Evolutionary conservation across 371 early-diverging fungal genomes (phyloP), one percentile per base, ranked within the genome.

Genomic region (Mortierella sp.): DNA sequence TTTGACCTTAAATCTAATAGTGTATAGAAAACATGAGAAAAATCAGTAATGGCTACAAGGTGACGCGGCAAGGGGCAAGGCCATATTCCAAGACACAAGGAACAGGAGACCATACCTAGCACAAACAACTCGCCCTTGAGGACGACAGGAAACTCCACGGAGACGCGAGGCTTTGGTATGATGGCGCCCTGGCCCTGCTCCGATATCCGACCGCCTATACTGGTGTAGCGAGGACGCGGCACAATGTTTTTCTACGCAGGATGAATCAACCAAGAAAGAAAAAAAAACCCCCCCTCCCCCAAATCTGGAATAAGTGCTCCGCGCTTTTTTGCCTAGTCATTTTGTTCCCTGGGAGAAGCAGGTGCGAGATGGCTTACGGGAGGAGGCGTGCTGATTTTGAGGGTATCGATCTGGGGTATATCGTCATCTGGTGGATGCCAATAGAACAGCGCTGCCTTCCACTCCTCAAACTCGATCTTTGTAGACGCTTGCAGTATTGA

Each of bases 341-440:
- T 1, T 29, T 14, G 22, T 24, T 3, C n/a, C 45, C 2, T 9
- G 9, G 26, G 9, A 24, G 16, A 40, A n/a, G 31, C 9, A 34
- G 41, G 4, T 14, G 37, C 26, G 26, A 55, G 2, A 26, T 14
- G 5, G 26, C 63, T 48, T 82, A 78, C 78, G 40, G 72, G 43
- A 8, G 79, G 79, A 24, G 83, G 75, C 1, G 83, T 66, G 66
- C 52, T 66, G 19, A 82, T 74, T 50, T 71, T 72, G 52, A 82
- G 74, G 13, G 68, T 66, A n/a, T 82, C 78, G 39, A 82, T 77
- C 41, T 74, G 75, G 4, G 83, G 83, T 41, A 82, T 82, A 5
- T 82, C 75, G 22, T 82, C 83, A 6, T 82, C 83, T 61, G 79
- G 79, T 1, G 83, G 83, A 34, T 78, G 78, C 83, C 83, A 82